Evolutionary conservation across 2,329 filamentous ascomycete genomes (phyloP).

Genomic region (Neurospora crassa): DNA sequence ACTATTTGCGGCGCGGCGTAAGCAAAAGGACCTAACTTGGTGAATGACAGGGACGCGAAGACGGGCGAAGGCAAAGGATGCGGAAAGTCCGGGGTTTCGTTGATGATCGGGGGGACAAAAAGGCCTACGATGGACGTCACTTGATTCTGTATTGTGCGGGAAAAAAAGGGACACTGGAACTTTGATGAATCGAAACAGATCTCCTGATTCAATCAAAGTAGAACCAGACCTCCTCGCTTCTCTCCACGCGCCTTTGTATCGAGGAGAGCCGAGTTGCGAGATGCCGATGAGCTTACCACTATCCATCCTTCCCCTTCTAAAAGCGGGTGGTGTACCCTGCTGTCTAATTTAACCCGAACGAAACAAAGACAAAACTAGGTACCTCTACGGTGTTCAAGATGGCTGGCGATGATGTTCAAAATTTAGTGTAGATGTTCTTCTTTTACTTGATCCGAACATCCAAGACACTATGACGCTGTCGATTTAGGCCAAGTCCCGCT

Average conservation of each 20-base stretch:
- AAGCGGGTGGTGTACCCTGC: background rate
- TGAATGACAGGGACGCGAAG: background rate
- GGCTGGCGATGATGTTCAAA: background rate
- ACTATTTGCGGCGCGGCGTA: background rate
- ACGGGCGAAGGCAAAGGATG: background rate
- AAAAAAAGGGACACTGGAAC: background rate
- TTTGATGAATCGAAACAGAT: background rate
- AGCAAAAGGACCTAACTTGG: no score
- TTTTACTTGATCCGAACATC: background rate
- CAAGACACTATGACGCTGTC: constrained; percentile 1
- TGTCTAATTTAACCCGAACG: background rate
- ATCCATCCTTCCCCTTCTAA: background rate
- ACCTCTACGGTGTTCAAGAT: background rate
- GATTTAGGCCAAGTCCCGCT: constrained; percentile 3
- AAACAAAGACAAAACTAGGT: background rate
- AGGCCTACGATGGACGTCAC: background rate
- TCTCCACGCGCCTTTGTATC: background rate
- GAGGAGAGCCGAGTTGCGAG: background rate
- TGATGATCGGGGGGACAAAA: background rate
- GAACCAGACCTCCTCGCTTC: background rate
- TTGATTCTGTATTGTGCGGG: background rate
- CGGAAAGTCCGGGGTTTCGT: background rate
- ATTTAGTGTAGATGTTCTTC: background rate
- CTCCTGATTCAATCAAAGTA: background rate
- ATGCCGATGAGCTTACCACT: background rate